These are phyloP conservation scores for Fusarium tricinctum DNA, from an alignment of 2,329 filamentous ascomycete species.

Conservation along the genomic window DNA sequence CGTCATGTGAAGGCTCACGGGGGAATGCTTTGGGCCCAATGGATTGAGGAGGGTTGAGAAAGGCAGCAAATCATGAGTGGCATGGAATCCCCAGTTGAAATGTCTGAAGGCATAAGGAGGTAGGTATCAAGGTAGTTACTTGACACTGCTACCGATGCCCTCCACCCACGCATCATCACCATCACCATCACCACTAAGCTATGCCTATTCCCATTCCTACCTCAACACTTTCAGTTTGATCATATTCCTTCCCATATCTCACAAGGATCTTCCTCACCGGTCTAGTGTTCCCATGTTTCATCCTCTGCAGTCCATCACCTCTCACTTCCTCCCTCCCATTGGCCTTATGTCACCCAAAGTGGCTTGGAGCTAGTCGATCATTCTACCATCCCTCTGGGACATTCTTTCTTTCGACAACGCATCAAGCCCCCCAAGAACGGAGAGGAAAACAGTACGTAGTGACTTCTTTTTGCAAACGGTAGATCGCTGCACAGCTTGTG, in stretches of 20 bases:
- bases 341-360: conserved; percentile 5
- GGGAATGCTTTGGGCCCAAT: conserved; percentile 3
- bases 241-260: not conserved
- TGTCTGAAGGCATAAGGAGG: too few relatives aligned
- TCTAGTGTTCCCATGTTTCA: conserved; percentile 3
- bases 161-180: not conserved
- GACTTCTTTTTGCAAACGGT: not conserved
- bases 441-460: conserved; percentile 4
- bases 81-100: not conserved
- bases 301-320: conserved; percentile 2
- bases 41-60: not conserved
- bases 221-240: not conserved
- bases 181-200: not conserved
- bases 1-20: conserved; percentile 44
- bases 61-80: conserved; percentile 4
- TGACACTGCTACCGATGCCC: not conserved
- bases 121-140: not conserved
- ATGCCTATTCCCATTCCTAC: not conserved
- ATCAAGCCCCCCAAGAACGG: conserved; percentile 16
- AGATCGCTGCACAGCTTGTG: conserved; percentile 18
- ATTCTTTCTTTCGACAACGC: conserved; percentile 19
- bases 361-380: conserved; percentile 25
- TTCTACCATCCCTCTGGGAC: conserved; percentile 26
- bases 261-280: not conserved
- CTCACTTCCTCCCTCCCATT: conserved; percentile 16